Evolutionary conservation across 139 green algal genomes (phyloP).

Genomic region (Chlamydomonas asymmetrica): DNA sequence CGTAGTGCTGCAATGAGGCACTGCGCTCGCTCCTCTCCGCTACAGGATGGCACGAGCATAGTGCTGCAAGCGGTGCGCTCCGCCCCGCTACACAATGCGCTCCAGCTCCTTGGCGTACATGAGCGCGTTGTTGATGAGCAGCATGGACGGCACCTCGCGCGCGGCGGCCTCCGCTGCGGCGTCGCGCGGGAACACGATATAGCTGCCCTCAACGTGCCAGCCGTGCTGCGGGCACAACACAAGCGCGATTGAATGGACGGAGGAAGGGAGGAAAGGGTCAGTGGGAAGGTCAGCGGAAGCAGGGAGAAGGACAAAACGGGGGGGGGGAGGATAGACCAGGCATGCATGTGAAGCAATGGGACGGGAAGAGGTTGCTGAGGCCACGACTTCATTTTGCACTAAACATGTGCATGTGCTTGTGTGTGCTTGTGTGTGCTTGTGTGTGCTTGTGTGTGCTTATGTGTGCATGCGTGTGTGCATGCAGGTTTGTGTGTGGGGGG

Average conservation of each 20-base stretch:
- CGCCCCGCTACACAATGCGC: conserved; percentile 81
- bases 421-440: too few species aligned
- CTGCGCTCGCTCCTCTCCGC: not conserved
- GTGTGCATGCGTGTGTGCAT: too few species aligned
- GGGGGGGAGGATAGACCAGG: not conserved
- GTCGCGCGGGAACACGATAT: conserved; percentile 67
- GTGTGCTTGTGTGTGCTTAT: too few species aligned
- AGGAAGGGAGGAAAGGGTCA: too few species aligned
- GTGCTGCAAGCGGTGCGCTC: not conserved
- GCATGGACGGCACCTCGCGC: conserved; percentile 41
- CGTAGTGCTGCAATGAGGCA: not conserved
- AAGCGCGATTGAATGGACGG: too few species aligned
- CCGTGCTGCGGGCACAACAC: conserved; percentile 59
- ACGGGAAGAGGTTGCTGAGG: not conserved
- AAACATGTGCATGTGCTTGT: too few species aligned
- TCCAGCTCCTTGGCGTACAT: conserved; percentile 95
- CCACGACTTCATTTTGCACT: too few species aligned
- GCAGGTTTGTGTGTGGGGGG: too few species aligned
- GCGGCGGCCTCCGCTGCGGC: not conserved
- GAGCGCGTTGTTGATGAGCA: conserved; percentile 86
- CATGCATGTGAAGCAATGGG: not conserved
- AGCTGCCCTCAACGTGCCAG: conserved; percentile 64
- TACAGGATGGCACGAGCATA: not conserved
- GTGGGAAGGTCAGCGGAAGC: too few species aligned
- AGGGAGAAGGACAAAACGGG: not conserved